phyloP scores from a whole-genome alignment of 192 early-diverging fungal species.

The Phycomyces nitens region DNA sequence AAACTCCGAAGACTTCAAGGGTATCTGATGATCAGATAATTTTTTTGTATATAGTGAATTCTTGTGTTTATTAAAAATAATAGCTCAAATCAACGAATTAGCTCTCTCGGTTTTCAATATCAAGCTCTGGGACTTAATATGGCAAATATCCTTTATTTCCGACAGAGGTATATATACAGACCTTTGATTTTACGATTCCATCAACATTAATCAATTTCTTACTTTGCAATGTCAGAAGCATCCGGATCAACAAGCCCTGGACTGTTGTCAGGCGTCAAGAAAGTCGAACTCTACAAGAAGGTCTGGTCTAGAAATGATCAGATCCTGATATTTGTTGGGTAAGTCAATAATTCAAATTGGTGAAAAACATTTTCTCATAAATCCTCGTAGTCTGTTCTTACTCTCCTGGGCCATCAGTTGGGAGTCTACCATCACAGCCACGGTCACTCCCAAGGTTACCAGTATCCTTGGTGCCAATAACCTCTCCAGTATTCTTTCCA shows the following conservation, averaged over 20 bases:
- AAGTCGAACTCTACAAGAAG: slow-evolving; percentile 14
- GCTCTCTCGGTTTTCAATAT: too few species aligned
- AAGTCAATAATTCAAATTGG: background rate
- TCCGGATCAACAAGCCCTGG: background rate
- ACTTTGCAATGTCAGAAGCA: background rate
- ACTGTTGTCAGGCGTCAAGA: slow-evolving; percentile 4
- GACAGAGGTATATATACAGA: too few species aligned
- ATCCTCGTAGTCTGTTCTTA: background rate
- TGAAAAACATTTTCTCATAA: background rate
- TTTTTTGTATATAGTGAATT: too few species aligned
- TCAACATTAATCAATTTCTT: background rate
- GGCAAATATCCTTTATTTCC: too few species aligned
- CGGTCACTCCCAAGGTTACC: slow-evolving; percentile 1
- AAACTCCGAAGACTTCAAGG: too few species aligned
- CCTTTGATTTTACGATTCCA: too few species aligned
- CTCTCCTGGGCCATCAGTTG: slow-evolving; percentile 16
- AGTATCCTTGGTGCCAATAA: slow-evolving; percentile 10
- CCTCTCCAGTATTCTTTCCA: slow-evolving; percentile 10
- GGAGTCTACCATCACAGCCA: slow-evolving; percentile 4
- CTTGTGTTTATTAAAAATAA: too few species aligned
- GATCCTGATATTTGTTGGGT: slow-evolving; percentile 9
- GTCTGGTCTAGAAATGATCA: slow-evolving; percentile 10
- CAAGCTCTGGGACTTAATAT: too few species aligned
- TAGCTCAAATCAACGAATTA: too few species aligned
- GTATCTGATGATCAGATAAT: too few species aligned